Percentiles rank a stretch among this genome's conserved stretches.
Evolutionary conservation across 192 early-diverging fungal genomes (phyloP).

Genomic region (Podila epigama): DNA sequence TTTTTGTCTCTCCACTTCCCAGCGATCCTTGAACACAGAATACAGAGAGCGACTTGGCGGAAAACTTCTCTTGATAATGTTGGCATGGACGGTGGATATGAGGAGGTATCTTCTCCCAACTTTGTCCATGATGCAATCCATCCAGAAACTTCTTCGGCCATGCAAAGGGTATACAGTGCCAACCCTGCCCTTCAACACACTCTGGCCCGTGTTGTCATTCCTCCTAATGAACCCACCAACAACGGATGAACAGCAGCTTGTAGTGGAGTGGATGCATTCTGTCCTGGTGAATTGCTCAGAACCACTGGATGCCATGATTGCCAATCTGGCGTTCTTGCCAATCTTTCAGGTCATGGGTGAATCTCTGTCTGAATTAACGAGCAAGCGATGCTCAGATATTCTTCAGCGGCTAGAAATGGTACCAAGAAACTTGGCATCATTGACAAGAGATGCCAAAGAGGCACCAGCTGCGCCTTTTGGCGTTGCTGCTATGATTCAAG

Average conservation of each 20-base stretch:
- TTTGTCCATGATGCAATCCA: constrained; percentile 11
- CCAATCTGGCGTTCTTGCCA: constrained; percentile 55
- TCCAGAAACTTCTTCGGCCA: constrained; percentile 11
- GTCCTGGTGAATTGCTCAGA: constrained; percentile 1
- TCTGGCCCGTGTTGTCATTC: constrained; percentile 55
- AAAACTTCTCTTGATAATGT: constrained; percentile 8
- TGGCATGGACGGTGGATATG: constrained; percentile 37
- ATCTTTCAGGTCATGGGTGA: constrained; percentile 62
- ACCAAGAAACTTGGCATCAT: not conserved
- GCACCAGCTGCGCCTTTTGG: not conserved
- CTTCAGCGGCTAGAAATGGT: constrained; percentile 30
- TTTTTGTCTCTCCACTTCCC: constrained; percentile 28
- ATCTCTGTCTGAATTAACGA: constrained; percentile 10
- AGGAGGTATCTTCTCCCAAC: constrained; percentile 27
- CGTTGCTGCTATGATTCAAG: constrained; percentile 28
- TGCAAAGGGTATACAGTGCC: constrained; percentile 21
- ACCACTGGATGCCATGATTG: constrained; percentile 14
- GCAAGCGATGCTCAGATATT: constrained; percentile 43
- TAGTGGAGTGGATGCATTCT: constrained; percentile 46
- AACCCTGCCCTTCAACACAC: constrained; percentile 17
- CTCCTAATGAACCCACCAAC: constrained; percentile 55
- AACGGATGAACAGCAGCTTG: constrained; percentile 50
- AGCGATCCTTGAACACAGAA: constrained; percentile 7
- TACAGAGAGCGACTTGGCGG: constrained; percentile 27
- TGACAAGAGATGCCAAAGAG: not conserved